Evolutionary conservation across 2,329 filamentous ascomycete species (phyloP).

Genomic region (Immersiporthe knoxdaviesiana): DNA sequence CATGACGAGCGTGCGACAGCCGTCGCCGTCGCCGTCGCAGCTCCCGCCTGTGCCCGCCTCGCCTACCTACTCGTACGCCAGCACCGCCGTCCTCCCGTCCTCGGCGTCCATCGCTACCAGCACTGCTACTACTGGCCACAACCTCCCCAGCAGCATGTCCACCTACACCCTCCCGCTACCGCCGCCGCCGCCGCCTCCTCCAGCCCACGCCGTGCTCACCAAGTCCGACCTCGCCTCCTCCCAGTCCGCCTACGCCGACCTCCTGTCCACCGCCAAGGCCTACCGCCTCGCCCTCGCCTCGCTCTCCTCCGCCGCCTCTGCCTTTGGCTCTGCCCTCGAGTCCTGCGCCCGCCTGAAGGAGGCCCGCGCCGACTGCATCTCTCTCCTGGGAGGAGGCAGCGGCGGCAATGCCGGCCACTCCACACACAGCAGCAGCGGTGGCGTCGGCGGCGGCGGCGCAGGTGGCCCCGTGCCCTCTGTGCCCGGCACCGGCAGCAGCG

Average conservation of each 20-base stretch:
- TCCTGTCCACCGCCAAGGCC: constrained; percentile 63
- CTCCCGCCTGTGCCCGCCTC: constrained; percentile 65
- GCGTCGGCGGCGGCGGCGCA: neutral
- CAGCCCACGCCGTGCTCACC: constrained; percentile 62
- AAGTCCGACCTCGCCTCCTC: constrained; percentile 66
- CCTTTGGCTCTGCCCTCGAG: constrained; percentile 68
- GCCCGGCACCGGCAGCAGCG: constrained; percentile 49
- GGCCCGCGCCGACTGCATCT: constrained; percentile 62
- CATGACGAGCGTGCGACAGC: constrained; percentile 35
- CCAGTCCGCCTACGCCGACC: constrained; percentile 64
- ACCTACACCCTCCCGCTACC: constrained; percentile 61
- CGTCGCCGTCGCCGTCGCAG: constrained; percentile 58
- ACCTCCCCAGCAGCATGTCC: constrained; percentile 35
- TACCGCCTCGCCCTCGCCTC: constrained; percentile 66
- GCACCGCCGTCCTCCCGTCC: neutral
- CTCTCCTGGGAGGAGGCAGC: constrained; percentile 33
- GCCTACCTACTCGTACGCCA: constrained; percentile 64
- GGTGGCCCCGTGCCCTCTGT: constrained; percentile 31
- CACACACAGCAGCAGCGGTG: constrained; percentile 24
- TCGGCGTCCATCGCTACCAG: constrained; percentile 60
- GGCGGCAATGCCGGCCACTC: too few species aligned
- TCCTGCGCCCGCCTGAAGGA: constrained; percentile 70
- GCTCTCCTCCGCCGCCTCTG: constrained; percentile 63
- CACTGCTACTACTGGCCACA: constrained; percentile 54
- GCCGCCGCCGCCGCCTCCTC: constrained; percentile 65